Evolutionary conservation across 164 flowering plant species (phyloP).

Genomic region (Pachysandra terminalis): DNA sequence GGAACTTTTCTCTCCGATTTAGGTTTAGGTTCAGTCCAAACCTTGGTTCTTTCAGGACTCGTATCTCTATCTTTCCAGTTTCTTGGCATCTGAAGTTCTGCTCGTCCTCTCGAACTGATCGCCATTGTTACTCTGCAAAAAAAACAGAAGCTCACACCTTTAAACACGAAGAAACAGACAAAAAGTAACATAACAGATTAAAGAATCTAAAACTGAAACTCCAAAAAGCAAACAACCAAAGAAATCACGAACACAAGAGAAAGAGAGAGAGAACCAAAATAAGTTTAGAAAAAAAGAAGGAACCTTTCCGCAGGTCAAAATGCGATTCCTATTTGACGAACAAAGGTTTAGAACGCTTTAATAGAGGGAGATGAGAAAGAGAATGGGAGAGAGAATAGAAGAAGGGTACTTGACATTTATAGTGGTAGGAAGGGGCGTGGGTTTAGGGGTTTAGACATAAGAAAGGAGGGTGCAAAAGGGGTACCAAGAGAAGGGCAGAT

Average conservation of each 20-base stretch:
- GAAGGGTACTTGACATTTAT: not conserved
- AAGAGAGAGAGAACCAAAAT: not conserved
- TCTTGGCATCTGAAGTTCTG: slow-evolving; percentile 18
- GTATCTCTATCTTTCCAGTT: slow-evolving; percentile 24
- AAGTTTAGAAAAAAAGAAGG: no score
- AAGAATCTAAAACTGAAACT: not conserved
- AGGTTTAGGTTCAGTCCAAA: slow-evolving; percentile 34
- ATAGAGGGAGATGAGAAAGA: not conserved
- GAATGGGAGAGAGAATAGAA: not conserved
- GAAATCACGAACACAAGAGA: not conserved
- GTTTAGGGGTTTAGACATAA: no score
- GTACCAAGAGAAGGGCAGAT: no score
- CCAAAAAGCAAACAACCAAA: not conserved
- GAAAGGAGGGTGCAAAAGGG: no score
- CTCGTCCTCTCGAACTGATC: slow-evolving; percentile 25
- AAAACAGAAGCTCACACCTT: not conserved
- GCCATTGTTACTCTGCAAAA: slow-evolving; percentile 28
- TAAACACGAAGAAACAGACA: not conserved
- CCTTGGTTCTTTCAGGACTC: slow-evolving; percentile 36
- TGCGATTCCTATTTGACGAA: no score
- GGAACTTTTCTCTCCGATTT: slow-evolving; percentile 42
- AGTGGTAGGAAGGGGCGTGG: not conserved
- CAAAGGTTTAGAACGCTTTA: no score
- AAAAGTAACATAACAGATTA: not conserved
- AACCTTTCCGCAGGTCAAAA: no score